phyloP scores from a whole-genome alignment of 2,329 filamentous ascomycete genomes.

The Bipolaris sorokiniana region DNA sequence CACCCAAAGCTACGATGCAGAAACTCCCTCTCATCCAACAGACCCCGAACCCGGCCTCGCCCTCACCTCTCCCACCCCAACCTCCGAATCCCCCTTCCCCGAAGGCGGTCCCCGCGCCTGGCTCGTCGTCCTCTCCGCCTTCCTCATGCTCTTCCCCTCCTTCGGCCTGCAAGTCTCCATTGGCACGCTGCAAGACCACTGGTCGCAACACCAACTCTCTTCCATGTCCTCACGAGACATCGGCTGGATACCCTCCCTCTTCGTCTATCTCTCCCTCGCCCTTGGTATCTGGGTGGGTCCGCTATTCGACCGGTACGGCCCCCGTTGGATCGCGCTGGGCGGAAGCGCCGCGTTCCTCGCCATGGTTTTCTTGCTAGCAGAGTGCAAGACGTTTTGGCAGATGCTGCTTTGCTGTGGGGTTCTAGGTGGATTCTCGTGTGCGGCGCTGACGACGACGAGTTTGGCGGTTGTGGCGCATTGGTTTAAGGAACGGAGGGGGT shows the following conservation, averaged over 20 bases:
- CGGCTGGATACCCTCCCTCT: slow-evolving; percentile 92
- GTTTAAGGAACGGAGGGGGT: slow-evolving; percentile 47
- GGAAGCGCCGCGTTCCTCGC: slow-evolving; percentile 36
- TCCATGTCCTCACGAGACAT: slow-evolving; percentile 66
- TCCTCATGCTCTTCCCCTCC: slow-evolving; percentile 40
- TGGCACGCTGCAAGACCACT: slow-evolving; percentile 82
- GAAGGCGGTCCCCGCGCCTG: slow-evolving; percentile 51
- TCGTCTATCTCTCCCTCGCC: slow-evolving; percentile 81
- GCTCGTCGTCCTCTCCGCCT: slow-evolving; percentile 49
- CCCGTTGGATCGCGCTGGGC: slow-evolving; percentile 42
- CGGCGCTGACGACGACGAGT: slow-evolving; percentile 48
- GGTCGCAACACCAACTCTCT: slow-evolving; percentile 73
- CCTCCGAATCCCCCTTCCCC: slow-evolving; percentile 43
- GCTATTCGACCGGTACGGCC: slow-evolving; percentile 60
- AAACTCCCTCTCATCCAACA: slow-evolving; percentile 9
- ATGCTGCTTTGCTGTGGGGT: slow-evolving; percentile 51
- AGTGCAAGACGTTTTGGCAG: slow-evolving; percentile 51
- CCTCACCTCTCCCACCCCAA: neutral
- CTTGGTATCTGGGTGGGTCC: slow-evolving; percentile 85
- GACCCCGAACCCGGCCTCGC: slow-evolving; percentile 9
- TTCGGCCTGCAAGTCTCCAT: slow-evolving; percentile 54
- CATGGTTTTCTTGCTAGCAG: slow-evolving; percentile 44
- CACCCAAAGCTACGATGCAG: slow-evolving; percentile 1
- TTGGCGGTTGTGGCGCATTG: slow-evolving; percentile 48
- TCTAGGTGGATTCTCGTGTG: slow-evolving; percentile 48